Base-by-base conservation (phyloP, 129 eudicot genomes). In the Pulicaria dysenterica region DNA sequence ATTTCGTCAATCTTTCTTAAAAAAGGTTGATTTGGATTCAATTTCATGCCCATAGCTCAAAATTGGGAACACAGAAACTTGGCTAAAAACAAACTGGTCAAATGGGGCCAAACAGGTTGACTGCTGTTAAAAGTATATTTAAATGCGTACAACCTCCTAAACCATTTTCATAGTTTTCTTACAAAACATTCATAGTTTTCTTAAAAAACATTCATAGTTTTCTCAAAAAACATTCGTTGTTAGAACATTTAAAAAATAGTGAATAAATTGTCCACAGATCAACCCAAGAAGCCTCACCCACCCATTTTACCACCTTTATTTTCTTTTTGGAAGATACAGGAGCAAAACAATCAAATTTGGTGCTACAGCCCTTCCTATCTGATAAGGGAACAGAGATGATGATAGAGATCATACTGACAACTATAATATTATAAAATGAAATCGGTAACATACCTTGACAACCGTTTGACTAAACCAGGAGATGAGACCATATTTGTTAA, bases 391-490 rank as follows among this genome's bases (percentile, higher is more conserved):
- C 2, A 24, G 31, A 24, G 31, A 24, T 24, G 31, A 24, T 24
- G 31, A 24, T 24, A 24, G 31, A 24, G 31, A 24, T 24, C 1
- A 24, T 24, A 24, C 31, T 24, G 31, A 24, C 31, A 24, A 2
- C 2, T 24, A 24, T 24, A 24, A 24, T 24, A 24, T 24, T 7
- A 7, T 34, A 14, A 0, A 46, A 50, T 13, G 66, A 24, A 38
- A 64, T 10, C 13, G 57, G 64, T 7, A 62, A 49, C 61, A 45
- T 38, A 90, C 99, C 89, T 94, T 84, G 75, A 94, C 99, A 15
- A 94, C 99, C 10, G 97, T 88, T 79, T 94, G 83, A 79, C 99
- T 94, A 73, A 94, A 94, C 99, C 99, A 94, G 40, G 96, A 75
- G 76, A 94, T 94, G 70, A 94, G 99, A 50, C 99, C 99, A 41